These are phyloP conservation scores for Xylaria sp. DNA, from an alignment of 2,329 filamentous ascomycete genomes.

Conservation along the genomic window DNA sequence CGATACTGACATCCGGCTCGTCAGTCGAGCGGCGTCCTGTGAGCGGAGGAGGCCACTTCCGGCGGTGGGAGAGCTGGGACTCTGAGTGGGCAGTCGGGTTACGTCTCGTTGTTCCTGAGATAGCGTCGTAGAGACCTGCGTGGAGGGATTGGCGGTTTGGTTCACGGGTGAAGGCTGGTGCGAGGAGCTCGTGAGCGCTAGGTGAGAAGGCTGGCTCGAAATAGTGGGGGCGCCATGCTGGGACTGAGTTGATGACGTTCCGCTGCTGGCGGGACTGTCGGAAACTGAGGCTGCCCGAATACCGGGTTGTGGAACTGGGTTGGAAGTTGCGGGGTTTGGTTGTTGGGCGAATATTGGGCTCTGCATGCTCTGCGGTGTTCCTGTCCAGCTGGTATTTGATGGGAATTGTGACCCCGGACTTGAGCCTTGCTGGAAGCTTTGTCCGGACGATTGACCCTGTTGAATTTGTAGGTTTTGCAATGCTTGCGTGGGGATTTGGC, in stretches of 20 bases:
- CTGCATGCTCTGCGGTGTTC: slow-evolving; percentile 27
- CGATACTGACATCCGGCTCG: slow-evolving; percentile 33
- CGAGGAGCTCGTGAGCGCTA: not conserved
- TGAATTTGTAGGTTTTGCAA: slow-evolving; percentile 5
- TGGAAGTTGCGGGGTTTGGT: not conserved
- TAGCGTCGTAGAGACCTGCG: slow-evolving; percentile 8
- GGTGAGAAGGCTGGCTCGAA: not conserved
- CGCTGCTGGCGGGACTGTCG: slow-evolving; percentile 7
- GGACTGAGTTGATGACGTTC: slow-evolving; percentile 7
- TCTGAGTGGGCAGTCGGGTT: slow-evolving; percentile 2
- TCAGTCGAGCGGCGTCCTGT: slow-evolving; percentile 28
- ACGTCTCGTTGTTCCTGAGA: not conserved
- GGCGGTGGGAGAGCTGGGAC: not conserved
- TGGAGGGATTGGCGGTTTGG: not conserved
- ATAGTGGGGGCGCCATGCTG: slow-evolving; percentile 2
- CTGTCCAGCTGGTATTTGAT: slow-evolving; percentile 30
- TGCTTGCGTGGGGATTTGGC: not conserved
- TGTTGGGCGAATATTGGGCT: slow-evolving; percentile 19
- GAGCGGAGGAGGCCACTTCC: slow-evolving; percentile 11
- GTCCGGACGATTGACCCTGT: slow-evolving; percentile 5
- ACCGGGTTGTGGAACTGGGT: slow-evolving; percentile 7
- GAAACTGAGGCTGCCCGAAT: not conserved
- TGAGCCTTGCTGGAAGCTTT: slow-evolving; percentile 12
- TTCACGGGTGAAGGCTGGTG: slow-evolving; percentile 10
- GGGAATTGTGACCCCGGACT: slow-evolving; percentile 20